Evolutionary conservation across 306 rosid species (phyloP), one percentile per base, ranked within the genome.

Genomic region (Aeschynomene evenia): DNA sequence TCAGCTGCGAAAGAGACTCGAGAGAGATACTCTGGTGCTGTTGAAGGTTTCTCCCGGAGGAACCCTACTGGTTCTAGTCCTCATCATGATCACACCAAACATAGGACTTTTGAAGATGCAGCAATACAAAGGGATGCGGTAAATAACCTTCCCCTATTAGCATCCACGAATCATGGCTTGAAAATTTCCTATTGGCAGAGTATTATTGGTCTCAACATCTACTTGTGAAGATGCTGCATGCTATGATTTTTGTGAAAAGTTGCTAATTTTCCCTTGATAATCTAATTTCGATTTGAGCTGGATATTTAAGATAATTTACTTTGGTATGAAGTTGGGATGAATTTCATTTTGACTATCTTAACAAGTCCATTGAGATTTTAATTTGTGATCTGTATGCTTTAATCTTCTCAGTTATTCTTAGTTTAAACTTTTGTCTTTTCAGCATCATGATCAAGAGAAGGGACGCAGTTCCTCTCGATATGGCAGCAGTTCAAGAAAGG

Each of bases 1-100:
- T 71, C 83, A 95, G 99, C 75, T 63, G 99, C 96, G 69, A 95
- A 87, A 71, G 97, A 91, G 82, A 83, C 86, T 68, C 91, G 96
- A 79, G 99, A 91, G 58, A 86, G 87, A 79, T 83, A 86, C 63
- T 79, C 99, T 1, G 97, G 97, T 66, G 91, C 97, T 62, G 97
- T 95, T 80, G 99, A 91, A 85, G 91, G 81, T 61, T 85, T 95
- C 85, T 87, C 97, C 12, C 84, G 95, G 80, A 89, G 89, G 79
- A 88, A 87, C 65, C 82, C 83, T 37, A 63, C 93, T 46, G 72
- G 78, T 62, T 57, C 97, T 71, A 91, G 95, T 75, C 99, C 99
- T 37, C 95, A 63, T 7, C 71, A 65, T 61, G 96, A 91, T 63
- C 91, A 76, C 64, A 50, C 84, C 76, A 94, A 80, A 68, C 90